These are phyloP conservation scores for Entomortierella lignicola DNA, from an alignment of 192 early-diverging fungal species.

Conservation along the genomic window DNA sequence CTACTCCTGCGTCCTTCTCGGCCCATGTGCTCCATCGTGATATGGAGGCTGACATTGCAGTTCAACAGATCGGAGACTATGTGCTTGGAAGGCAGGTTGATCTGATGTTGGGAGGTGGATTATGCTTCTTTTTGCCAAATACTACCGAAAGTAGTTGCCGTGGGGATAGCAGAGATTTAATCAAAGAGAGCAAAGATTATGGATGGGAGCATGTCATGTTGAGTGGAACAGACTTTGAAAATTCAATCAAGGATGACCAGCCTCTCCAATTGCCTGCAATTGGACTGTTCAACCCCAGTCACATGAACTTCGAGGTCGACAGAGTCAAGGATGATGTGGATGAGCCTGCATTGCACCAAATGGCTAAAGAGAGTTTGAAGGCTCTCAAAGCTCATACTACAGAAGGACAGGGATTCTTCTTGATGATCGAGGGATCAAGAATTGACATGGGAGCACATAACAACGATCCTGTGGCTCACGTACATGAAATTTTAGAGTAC, in stretches of 20 bases:
- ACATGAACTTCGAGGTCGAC: constrained; percentile 97
- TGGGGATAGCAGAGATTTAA: constrained; percentile 75
- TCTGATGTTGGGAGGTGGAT: constrained; percentile 92
- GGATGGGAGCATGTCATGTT: constrained; percentile 73
- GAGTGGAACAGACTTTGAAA: constrained; percentile 73
- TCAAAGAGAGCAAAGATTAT: constrained; percentile 59
- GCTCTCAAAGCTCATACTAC: constrained; percentile 67
- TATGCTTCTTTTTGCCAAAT: constrained; percentile 89
- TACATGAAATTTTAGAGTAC: constrained; percentile 93
- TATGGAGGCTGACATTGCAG: constrained; percentile 88
- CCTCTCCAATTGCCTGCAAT: constrained; percentile 71
- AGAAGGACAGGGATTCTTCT: constrained; percentile 82
- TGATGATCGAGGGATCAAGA: constrained; percentile 96
- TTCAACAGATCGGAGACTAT: constrained; percentile 92
- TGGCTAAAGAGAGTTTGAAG: constrained; percentile 85
- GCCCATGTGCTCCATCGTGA: constrained; percentile 85
- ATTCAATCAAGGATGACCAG: constrained; percentile 37
- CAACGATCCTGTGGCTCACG: constrained; percentile 94
- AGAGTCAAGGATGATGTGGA: constrained; percentile 38
- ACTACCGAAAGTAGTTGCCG: constrained; percentile 76
- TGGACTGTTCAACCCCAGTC: constrained; percentile 82
- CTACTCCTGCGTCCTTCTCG: constrained; percentile 83
- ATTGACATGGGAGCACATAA: constrained; percentile 98
- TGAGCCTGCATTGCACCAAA: constrained; percentile 87
- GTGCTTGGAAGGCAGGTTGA: constrained; percentile 85